Base-by-base conservation (phyloP, 2,329 filamentous ascomycete genomes). In the Epicoccum nigrum region DNA sequence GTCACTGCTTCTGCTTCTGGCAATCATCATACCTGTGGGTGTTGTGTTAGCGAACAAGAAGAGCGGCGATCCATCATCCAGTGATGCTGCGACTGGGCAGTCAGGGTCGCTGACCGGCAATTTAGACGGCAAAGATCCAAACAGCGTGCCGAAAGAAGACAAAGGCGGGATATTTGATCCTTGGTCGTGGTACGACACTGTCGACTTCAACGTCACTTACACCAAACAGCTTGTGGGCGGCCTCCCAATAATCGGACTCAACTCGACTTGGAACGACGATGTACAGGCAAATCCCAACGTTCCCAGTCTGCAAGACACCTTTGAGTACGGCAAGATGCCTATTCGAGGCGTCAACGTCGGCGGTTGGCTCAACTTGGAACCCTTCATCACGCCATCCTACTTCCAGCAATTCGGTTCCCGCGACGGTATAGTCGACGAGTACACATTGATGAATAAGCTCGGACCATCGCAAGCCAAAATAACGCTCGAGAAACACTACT, bases 171-270 rank as follows among this genome's bases (percentile, higher is more conserved):
- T 89, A 56, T 80, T 96, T 16, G 92, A 99, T 67, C 94, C 94
- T 0, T 96, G 91, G 72, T 86, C 87, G 2, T 99, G 94, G 94
- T 88, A 89, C 60, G 88, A 95, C 62, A 97, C 92, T 0, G 83
- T 81, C 0, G 91, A 92, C 65, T 96, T 97, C 78, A 99, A 99
- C 69, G 83, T 93, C 55, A 97, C 94, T 0, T 99, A 95, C 70
- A 99, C 94, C 0, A 85, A 87, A 54, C 83, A 85, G 41, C 92
- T 86, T 12, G 87, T 97, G 0, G 94, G 94, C 16, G 89, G 87
- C 2, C 80, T 99, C n/a, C 87, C 91, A 0, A 74, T 97, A 53
- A 97, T 97, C 86, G 94, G 94, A 0, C 81, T 99, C 19, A 88
- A 89, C 67, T 86, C 85, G 0, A 81, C 84, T 1, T 99, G 91